Conservation (phyloP, 169 alveolate genomes). For the Miamiensis avidus region DNA sequence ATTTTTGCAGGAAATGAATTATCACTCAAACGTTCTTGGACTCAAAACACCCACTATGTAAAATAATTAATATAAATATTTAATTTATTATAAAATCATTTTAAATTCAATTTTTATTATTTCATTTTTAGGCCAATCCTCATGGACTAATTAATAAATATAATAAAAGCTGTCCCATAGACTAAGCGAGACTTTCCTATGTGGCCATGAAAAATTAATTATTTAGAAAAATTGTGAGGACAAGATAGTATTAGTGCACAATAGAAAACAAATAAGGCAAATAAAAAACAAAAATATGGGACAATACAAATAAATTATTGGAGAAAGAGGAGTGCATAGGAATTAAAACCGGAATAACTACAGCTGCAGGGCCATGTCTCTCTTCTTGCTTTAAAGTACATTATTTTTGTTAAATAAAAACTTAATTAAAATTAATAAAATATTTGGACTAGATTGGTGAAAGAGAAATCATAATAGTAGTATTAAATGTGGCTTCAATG, state of each 20-base stretch:
- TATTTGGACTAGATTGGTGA: not conserved
- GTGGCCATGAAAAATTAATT: constrained; percentile 61
- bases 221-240: constrained; percentile 30
- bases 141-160: constrained; percentile 69
- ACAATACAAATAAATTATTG: constrained; percentile 68
- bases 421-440: not conserved
- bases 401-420: too few species aligned
- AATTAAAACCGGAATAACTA: constrained; percentile 76
- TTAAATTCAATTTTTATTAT: constrained; percentile 11
- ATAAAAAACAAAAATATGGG: constrained; percentile 39
- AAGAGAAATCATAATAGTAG: not conserved
- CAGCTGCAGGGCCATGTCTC: constrained; percentile 76
- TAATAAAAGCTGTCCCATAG: constrained; percentile 63
- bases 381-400: not conserved
- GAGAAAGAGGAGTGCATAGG: constrained; percentile 52
- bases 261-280: not conserved
- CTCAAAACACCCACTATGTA: constrained; percentile 42
- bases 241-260: constrained; percentile 23
- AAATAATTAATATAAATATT: constrained; percentile 2
- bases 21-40: constrained; percentile 28
- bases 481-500: not conserved
- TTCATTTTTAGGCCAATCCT: constrained; percentile 43
- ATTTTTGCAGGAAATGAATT: constrained; percentile 66
- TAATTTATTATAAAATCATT: not conserved
- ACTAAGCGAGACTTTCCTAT: constrained; percentile 54